Percentiles rank a stretch among this genome's conserved stretches.
These are phyloP conservation scores for Diaporthe humulicola DNA, from an alignment of 2,329 filamentous ascomycete species.

Conservation along the genomic window DNA sequence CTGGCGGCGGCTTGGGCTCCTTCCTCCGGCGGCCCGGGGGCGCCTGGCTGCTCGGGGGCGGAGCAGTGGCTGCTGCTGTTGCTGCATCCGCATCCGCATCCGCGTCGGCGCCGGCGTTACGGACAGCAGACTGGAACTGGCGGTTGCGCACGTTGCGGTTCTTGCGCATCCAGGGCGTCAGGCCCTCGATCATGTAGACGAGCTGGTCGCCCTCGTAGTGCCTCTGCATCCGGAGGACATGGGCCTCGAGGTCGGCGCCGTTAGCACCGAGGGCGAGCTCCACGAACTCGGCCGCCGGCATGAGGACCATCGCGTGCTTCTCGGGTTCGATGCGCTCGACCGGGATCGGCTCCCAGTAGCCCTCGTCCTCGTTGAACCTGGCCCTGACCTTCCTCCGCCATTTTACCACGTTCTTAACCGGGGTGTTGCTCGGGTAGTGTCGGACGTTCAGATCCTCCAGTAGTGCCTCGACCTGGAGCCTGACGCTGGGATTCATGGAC, in stretches of 20 bases:
- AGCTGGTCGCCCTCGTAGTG: constrained; percentile 66
- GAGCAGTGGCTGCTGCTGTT: not conserved
- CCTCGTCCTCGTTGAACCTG: constrained; percentile 70
- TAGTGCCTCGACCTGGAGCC: constrained; percentile 62
- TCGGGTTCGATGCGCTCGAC: constrained; percentile 66
- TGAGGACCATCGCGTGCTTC: constrained; percentile 71
- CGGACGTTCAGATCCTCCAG: constrained; percentile 65
- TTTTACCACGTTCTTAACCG: constrained; percentile 67
- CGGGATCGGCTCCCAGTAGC: constrained; percentile 73
- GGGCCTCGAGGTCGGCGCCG: constrained; percentile 66
- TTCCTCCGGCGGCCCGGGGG: constrained; percentile 50
- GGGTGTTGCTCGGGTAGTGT: constrained; percentile 58
- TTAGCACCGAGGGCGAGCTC: constrained; percentile 64
- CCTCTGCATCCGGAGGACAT: constrained; percentile 68
- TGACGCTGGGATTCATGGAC: constrained; percentile 63
- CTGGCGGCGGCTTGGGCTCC: constrained; percentile 53
- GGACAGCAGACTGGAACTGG: constrained; percentile 75
- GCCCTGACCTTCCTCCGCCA: constrained; percentile 79
- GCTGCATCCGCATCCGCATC: constrained; percentile 41
- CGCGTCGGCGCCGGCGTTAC: constrained; percentile 56
- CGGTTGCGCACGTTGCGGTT: constrained; percentile 77
- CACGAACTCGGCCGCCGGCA: constrained; percentile 76
- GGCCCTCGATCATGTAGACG: constrained; percentile 81
- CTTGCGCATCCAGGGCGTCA: constrained; percentile 75
- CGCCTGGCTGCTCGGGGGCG: constrained; percentile 44